These are phyloP conservation scores for Lenwebbia sp. DNA, from an alignment of 345 rosid genomes.

Conservation along the genomic window DNA sequence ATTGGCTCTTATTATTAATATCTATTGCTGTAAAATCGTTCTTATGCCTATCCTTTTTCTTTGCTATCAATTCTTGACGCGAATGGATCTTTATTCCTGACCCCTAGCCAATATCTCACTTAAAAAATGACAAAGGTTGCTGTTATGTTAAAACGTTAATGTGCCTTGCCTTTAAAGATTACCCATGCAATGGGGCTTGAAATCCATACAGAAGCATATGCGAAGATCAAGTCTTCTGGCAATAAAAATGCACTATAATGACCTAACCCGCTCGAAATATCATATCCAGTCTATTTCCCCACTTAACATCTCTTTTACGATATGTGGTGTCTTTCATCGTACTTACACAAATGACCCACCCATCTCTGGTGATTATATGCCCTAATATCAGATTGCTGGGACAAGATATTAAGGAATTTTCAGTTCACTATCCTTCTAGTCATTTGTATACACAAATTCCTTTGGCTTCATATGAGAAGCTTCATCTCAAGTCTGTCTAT, in stretches of 20 bases:
- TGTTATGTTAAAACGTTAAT: background rate
- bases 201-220: background rate
- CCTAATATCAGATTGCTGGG: background rate
- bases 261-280: background rate
- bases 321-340: background rate
- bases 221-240: background rate
- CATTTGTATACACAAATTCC: background rate
- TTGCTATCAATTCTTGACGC: background rate
- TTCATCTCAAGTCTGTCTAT: background rate
- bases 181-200: background rate
- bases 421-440: background rate
- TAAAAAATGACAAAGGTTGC: background rate
- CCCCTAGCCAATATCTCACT: background rate
- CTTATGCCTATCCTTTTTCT: background rate
- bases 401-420: background rate
- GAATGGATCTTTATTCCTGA: background rate
- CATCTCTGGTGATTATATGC: background rate
- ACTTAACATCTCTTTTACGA: background rate
- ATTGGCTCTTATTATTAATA: background rate
- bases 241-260: background rate
- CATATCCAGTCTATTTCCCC: background rate
- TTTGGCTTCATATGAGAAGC: background rate
- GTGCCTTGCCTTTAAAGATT: background rate
- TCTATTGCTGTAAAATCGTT: background rate
- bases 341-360: background rate